Evolutionary conservation across 2,329 filamentous ascomycete species (phyloP).

Genomic region (Chaetomium olivaceum): DNA sequence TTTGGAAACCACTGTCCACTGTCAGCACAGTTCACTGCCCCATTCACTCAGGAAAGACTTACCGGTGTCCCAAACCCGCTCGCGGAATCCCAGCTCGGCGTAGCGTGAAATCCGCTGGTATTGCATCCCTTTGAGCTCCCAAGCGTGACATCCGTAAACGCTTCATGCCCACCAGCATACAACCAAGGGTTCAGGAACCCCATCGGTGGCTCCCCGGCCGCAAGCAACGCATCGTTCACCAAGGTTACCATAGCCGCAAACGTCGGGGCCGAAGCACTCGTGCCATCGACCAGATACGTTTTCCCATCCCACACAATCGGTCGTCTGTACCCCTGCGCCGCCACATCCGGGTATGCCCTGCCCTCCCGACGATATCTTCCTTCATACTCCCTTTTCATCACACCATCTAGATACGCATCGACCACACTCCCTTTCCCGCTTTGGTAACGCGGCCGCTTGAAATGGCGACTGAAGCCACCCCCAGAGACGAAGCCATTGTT

Average conservation of each 20-base stretch:
- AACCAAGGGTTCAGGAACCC: conserved; percentile 49
- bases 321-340: conserved; percentile 52
- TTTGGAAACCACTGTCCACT: too few species aligned
- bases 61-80: conserved; percentile 31
- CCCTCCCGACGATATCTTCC: conserved; percentile 46
- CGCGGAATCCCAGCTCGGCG: conserved; percentile 39
- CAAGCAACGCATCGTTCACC: conserved; percentile 46
- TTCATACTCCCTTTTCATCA: conserved; percentile 46
- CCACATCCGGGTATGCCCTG: conserved; percentile 52
- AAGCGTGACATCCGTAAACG: conserved; percentile 35
- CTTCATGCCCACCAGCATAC: conserved; percentile 35
- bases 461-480: conserved; percentile 52
- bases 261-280: conserved; percentile 44
- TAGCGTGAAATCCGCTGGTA: conserved; percentile 36
- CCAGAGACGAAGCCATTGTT: conserved; percentile 34
- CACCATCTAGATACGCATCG: conserved; percentile 40
- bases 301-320: conserved; percentile 34
- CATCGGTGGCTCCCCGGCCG: conserved; percentile 39
- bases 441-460: conserved; percentile 46
- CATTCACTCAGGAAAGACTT: too few species aligned
- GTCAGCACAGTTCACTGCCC: too few species aligned
- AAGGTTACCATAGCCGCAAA: conserved; percentile 46
- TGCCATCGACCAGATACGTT: conserved; percentile 33
- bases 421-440: conserved; percentile 35
- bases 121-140: conserved; percentile 34